Conservation (phyloP, 768 basidiomycete species). For the Imleria badia region DNA sequence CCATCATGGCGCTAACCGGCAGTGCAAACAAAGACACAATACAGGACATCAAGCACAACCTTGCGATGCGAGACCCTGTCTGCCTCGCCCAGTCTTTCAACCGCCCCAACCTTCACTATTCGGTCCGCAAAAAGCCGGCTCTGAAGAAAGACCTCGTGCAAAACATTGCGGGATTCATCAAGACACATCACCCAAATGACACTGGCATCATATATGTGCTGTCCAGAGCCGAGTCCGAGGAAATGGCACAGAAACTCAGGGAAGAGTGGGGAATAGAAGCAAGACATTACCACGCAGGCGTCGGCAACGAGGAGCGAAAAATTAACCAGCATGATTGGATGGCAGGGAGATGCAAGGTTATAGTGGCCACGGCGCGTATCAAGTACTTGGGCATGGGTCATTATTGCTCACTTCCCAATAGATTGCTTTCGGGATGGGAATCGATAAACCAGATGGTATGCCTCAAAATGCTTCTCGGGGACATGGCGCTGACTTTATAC, state of each 20-base stretch:
- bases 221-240: constrained; percentile 73
- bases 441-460: constrained; percentile 80
- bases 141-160: constrained; percentile 44
- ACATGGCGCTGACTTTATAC: constrained; percentile 4
- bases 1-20: constrained; percentile 96
- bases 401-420: constrained; percentile 29
- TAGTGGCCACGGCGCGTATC: constrained; percentile 83
- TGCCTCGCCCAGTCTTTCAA: constrained; percentile 84
- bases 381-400: neutral
- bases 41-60: constrained; percentile 72
- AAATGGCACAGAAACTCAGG: constrained; percentile 67
- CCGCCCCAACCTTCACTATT: constrained; percentile 85
- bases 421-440: constrained; percentile 98
- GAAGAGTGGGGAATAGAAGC: constrained; percentile 59
- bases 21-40: constrained; percentile 82
- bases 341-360: constrained; percentile 65
- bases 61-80: constrained; percentile 59
- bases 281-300: constrained; percentile 83
- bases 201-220: constrained; percentile 87
- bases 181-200: constrained; percentile 50
- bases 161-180: constrained; percentile 71
- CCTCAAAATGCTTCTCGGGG: neutral
- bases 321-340: constrained; percentile 73
- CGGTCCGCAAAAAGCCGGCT: constrained; percentile 50
- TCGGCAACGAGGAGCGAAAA: constrained; percentile 62